Conservation (phyloP, 129 eudicot species). For the Tanacetum coccineum region DNA sequence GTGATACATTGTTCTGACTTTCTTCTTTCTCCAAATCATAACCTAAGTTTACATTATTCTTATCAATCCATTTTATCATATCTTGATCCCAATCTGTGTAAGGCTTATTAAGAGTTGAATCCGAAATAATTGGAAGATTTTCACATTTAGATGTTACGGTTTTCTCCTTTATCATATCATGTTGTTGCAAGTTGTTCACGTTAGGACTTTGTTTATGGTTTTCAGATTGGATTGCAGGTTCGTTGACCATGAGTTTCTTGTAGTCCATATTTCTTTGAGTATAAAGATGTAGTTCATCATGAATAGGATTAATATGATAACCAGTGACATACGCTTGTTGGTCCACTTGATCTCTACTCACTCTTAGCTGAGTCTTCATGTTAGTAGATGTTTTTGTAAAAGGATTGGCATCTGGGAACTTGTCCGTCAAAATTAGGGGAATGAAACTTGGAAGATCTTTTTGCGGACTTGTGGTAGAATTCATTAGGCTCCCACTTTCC, state of each 20-base stretch:
- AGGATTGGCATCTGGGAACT: constrained; percentile 24
- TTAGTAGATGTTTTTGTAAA: constrained; percentile 15
- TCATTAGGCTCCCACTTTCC: no score
- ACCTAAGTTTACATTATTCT: constrained; percentile 17
- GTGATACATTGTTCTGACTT: constrained; percentile 13
- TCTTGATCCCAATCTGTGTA: constrained; percentile 3
- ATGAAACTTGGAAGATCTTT: constrained; percentile 34
- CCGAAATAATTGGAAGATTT: no score
- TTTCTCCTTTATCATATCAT: no score
- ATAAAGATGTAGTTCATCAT: constrained; percentile 9
- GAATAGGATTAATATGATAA: constrained; percentile 23
- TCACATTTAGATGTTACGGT: no score
- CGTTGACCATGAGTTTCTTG: constrained; percentile 11
- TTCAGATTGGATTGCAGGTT: constrained; percentile 22
- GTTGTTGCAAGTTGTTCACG: constrained; percentile 22
- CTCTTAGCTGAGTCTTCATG: constrained; percentile 23
- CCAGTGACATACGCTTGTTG: constrained; percentile 1
- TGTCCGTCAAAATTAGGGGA: constrained; percentile 24
- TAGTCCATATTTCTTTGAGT: constrained; percentile 13
- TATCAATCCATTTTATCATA: constrained; percentile 20
- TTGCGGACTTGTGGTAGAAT: constrained; percentile 36
- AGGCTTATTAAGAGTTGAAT: no score
- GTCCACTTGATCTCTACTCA: constrained; percentile 19
- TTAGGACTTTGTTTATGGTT: constrained; percentile 21
- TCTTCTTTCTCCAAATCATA: constrained; percentile 14